These are phyloP conservation scores for Cylindrodendrum hubeiense DNA, from an alignment of 2,329 filamentous ascomycete genomes.

Conservation along the genomic window DNA sequence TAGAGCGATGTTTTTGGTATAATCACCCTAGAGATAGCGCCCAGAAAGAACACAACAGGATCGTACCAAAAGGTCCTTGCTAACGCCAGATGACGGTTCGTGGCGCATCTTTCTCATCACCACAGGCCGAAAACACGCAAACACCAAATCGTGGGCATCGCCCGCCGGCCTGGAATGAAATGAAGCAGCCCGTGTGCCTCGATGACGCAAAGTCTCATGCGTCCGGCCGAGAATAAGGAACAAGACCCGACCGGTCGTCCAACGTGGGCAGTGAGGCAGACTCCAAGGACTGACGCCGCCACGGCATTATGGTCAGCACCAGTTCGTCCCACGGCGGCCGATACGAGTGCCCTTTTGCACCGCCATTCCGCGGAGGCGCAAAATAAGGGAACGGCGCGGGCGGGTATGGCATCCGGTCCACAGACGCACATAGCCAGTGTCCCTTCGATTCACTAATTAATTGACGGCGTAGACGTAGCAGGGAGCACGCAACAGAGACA, in stretches of 20 bases:
- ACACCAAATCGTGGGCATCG: background rate
- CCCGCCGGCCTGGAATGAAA: slow-evolving; percentile 32
- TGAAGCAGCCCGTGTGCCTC: slow-evolving; percentile 27
- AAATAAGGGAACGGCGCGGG: background rate
- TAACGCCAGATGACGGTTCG: slow-evolving; percentile 17
- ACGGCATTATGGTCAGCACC: slow-evolving; percentile 38
- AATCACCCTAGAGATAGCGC: background rate
- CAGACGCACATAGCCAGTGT: background rate
- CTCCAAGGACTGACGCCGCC: slow-evolving; percentile 28
- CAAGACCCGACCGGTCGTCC: slow-evolving; percentile 25
- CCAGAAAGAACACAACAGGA: background rate
- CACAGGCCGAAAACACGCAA: slow-evolving; percentile 7
- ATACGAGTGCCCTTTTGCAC: slow-evolving; percentile 9
- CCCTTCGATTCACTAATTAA: background rate
- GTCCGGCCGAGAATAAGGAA: slow-evolving; percentile 28
- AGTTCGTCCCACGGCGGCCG: background rate
- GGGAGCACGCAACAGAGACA: slow-evolving; percentile 8
- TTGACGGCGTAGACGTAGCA: background rate
- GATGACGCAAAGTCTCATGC: slow-evolving; percentile 39
- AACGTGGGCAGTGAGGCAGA: slow-evolving; percentile 22
- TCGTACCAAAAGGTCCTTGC: slow-evolving; percentile 9
- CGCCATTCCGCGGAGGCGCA: background rate
- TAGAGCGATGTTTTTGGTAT: background rate
- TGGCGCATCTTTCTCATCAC: background rate
- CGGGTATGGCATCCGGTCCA: slow-evolving; percentile 7